phyloP scores from a whole-genome alignment of 768 basidiomycete genomes.

The Royoungia palumana region DNA sequence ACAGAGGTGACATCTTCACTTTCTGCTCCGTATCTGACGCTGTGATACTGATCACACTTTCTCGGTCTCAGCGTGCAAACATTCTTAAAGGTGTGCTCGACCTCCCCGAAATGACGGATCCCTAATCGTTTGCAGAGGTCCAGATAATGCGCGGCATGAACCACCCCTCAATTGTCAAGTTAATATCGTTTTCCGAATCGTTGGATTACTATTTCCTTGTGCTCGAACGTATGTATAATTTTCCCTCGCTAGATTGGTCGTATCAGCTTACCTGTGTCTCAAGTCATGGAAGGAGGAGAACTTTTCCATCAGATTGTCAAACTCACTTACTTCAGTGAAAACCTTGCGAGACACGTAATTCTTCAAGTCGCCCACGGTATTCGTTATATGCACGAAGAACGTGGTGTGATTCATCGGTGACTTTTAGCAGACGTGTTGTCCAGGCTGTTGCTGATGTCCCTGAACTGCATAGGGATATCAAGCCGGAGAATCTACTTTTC shows the following conservation, averaged over 20 bases:
- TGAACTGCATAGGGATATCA: slow-evolving; percentile 67
- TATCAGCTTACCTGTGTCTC: slow-evolving; percentile 8
- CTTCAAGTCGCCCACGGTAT: slow-evolving; percentile 94
- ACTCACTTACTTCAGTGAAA: slow-evolving; percentile 97
- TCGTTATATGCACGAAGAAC: slow-evolving; percentile 93
- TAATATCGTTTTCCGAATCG: slow-evolving; percentile 89
- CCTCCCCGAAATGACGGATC: neutral
- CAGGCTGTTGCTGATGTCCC: neutral
- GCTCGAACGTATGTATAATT: slow-evolving; percentile 75
- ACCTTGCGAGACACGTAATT: slow-evolving; percentile 95
- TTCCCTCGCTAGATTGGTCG: neutral
- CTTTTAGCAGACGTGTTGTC: neutral
- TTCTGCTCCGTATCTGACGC: slow-evolving; percentile 18
- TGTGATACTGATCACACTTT: slow-evolving; percentile 17
- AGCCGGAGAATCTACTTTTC: slow-evolving; percentile 96
- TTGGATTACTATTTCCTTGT: slow-evolving; percentile 92
- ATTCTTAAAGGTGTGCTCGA: slow-evolving; percentile 77
- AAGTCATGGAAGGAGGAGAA: slow-evolving; percentile 97
- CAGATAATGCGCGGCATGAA: slow-evolving; percentile 97
- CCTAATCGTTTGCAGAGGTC: slow-evolving; percentile 62
- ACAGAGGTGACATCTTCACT: slow-evolving; percentile 73
- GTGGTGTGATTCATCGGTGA: slow-evolving; percentile 92
- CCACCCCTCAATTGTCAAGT: slow-evolving; percentile 91
- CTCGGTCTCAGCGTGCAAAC: slow-evolving; percentile 68
- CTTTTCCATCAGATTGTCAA: slow-evolving; percentile 99